Base-by-base conservation (phyloP, 495 filamentous ascomycete genomes). In the Cercophora sp. region DNA sequence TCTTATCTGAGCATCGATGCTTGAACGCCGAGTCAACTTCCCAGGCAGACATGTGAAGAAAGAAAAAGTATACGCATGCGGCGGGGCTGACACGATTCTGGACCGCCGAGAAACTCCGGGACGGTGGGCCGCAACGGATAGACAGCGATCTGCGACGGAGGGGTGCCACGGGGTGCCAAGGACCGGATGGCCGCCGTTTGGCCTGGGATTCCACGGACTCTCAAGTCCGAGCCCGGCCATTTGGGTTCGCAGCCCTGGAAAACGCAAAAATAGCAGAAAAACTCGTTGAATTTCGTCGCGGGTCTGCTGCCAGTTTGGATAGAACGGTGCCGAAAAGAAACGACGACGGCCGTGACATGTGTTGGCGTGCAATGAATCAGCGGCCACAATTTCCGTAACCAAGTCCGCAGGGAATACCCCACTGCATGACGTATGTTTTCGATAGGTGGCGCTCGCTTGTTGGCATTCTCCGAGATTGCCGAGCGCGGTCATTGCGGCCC, bases 391-490 rank as follows among this genome's bases (percentile, higher is more conserved):
- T 37, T 50, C 5, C 2, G 18, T 1, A 13, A 11, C 31, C 20
- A 44, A 15, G 3, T 18, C 6, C 20, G 6, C 15, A 35, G 32
- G 27, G 31, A 19, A 13, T 11, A 41, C 16, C 32, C 35, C 52
- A 19, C 31, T 36, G 18, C 9, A 41, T 55, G 52, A 55, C 44
- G 44, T 55, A 40, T n/a, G 26, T 31, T 49, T 15, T 16, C n/a
- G n/a, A n/a, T 37, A n/a, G 32, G 19, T 26, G 36, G 19, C 44
- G 34, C 36, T 55, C 15, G 52, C 52, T 40, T 46, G 37, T 6
- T 20, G 35, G 16, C 29, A 39, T 16, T 25, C 47, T 47, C 54
- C 54, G 54, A 56, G 54, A 56, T 56, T 56, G 54, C 54, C 54
- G 54, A 56, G 40, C 29, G 45, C 42, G 48, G 25, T 43, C 23